These are phyloP conservation scores for Stemphylium vesicarium DNA, from an alignment of 2,329 filamentous ascomycete species.

Conservation along the genomic window DNA sequence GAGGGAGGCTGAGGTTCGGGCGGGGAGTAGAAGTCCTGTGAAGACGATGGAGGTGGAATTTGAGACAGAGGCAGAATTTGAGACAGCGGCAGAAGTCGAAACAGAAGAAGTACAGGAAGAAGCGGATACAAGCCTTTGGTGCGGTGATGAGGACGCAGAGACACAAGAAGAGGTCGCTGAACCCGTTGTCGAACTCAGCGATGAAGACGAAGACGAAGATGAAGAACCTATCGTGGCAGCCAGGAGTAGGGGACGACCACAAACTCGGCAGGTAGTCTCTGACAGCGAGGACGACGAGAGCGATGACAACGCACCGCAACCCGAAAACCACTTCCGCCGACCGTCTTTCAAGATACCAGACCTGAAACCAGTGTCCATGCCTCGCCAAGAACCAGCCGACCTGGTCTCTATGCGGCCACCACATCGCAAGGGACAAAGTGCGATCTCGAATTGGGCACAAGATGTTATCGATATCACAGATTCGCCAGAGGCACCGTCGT, in stretches of 20 bases:
- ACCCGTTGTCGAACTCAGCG: slow-evolving; percentile 12
- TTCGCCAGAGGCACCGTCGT: slow-evolving; percentile 32
- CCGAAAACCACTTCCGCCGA: background rate
- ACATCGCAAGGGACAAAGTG: slow-evolving; percentile 33
- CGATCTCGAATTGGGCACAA: slow-evolving; percentile 40
- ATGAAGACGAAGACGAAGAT: slow-evolving; percentile 40
- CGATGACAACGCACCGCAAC: slow-evolving; percentile 3
- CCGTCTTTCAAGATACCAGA: slow-evolving; percentile 12
- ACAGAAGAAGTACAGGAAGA: slow-evolving; percentile 20
- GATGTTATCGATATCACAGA: slow-evolving; percentile 43
- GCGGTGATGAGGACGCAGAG: slow-evolving; percentile 34
- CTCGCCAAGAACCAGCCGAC: slow-evolving; percentile 12
- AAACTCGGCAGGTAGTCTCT: slow-evolving; percentile 24
- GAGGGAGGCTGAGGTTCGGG: slow-evolving; percentile 17
- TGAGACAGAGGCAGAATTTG: slow-evolving; percentile 6
- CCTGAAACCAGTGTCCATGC: slow-evolving; percentile 1
- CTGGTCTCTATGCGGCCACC: slow-evolving; percentile 31
- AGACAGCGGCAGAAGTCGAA: slow-evolving; percentile 13
- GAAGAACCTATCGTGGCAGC: slow-evolving; percentile 37
- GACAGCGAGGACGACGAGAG: slow-evolving; percentile 34
- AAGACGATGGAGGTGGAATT: slow-evolving; percentile 15
- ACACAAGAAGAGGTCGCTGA: slow-evolving; percentile 6
- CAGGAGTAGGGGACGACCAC: slow-evolving; percentile 23
- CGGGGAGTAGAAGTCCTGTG: slow-evolving; percentile 9
- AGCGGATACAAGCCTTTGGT: slow-evolving; percentile 40